phyloP scores from a whole-genome alignment of 169 alveolate genomes.

The Eimeria sp. region DNA sequence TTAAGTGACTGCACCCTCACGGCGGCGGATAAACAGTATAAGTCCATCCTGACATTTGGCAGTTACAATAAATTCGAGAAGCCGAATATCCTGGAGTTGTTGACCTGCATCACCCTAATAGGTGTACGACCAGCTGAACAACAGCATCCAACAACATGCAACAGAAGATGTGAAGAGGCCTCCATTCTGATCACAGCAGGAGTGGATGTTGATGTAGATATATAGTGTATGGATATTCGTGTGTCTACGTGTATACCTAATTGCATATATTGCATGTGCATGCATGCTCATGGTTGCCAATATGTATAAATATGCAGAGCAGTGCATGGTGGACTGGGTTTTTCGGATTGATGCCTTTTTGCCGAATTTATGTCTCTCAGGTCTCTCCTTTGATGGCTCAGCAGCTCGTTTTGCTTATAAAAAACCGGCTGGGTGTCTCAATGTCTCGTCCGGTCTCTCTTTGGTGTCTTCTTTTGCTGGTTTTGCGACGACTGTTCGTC shows the following conservation, averaged over 20 bases:
- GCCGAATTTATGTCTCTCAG: neutral
- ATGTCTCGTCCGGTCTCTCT: neutral
- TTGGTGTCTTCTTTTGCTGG: neutral
- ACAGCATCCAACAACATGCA: neutral
- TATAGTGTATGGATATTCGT: neutral
- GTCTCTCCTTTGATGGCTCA: constrained; percentile 10
- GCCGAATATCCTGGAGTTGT: constrained; percentile 52
- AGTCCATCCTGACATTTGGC: constrained; percentile 43
- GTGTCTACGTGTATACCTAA: neutral
- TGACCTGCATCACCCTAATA: constrained; percentile 24
- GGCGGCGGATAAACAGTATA: constrained; percentile 12
- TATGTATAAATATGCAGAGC: too few relatives aligned
- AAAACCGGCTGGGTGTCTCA: constrained; percentile 5
- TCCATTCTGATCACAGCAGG: neutral
- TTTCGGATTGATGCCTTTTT: neutral
- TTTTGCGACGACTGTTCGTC: neutral
- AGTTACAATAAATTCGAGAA: constrained; percentile 42
- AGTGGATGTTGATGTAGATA: neutral
- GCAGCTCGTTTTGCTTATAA: constrained; percentile 1
- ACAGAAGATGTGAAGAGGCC: neutral
- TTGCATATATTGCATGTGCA: neutral
- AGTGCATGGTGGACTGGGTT: neutral
- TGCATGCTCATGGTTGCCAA: neutral
- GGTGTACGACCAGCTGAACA: constrained; percentile 21
- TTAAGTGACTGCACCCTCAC: constrained; percentile 40